phyloP scores from a whole-genome alignment of 2,329 filamentous ascomycete species.

The Colletotrichum camelliae region DNA sequence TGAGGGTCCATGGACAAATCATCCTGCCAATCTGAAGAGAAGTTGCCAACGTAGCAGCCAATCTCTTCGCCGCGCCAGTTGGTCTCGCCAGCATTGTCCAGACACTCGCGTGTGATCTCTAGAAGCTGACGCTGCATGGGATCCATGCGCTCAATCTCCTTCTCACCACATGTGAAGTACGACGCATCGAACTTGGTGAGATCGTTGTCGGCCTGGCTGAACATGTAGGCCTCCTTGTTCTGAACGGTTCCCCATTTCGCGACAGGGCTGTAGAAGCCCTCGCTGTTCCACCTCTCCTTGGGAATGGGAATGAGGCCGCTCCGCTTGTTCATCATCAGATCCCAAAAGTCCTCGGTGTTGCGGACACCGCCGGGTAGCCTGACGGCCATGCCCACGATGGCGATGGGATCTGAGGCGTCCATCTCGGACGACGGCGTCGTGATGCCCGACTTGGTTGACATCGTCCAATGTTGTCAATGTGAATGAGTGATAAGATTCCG shows the following conservation, averaged over 20 bases:
- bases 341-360: conserved; percentile 31
- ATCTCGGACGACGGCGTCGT: conserved; percentile 6
- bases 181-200: conserved; percentile 31
- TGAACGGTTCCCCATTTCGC: conserved; percentile 14
- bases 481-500: background rate
- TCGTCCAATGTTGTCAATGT: background rate
- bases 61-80: conserved; percentile 29
- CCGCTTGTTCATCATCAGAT: conserved; percentile 32
- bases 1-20: conserved; percentile 11
- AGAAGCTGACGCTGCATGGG: conserved; percentile 32
- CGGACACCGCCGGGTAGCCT: conserved; percentile 34
- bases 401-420: conserved; percentile 27
- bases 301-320: conserved; percentile 29
- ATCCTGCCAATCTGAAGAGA: conserved; percentile 32
- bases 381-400: conserved; percentile 35
- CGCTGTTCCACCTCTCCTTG: conserved; percentile 29
- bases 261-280: conserved; percentile 24
- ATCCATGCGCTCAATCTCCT: conserved; percentile 34
- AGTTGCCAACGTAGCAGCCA: conserved; percentile 33
- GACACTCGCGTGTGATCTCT: conserved; percentile 33
- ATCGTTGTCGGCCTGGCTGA: conserved; percentile 25
- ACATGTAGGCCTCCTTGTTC: conserved; percentile 22
- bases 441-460: background rate
- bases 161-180: conserved; percentile 34
- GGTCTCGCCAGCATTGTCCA: conserved; percentile 33